Evolutionary conservation across 2,329 filamentous ascomycete species (phyloP).

Genomic region (Penicillium vulpinum): DNA sequence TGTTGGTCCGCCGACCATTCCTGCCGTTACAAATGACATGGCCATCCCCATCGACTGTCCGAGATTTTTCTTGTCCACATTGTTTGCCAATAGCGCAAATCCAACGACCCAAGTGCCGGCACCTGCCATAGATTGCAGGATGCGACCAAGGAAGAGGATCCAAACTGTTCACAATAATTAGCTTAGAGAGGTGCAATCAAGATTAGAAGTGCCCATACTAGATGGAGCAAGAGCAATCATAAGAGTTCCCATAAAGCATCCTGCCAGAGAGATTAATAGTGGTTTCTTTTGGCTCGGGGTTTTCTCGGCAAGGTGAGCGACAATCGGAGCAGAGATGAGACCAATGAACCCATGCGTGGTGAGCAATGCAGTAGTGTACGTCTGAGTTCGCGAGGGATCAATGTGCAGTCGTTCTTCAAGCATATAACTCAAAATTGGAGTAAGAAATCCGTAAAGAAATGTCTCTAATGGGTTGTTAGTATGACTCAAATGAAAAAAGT

Average conservation of each 20-base stretch:
- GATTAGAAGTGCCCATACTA: constrained; percentile 10
- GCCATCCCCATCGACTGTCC: constrained; percentile 29
- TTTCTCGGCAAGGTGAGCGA: constrained; percentile 27
- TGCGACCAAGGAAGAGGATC: constrained; percentile 28
- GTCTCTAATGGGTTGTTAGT: constrained; percentile 14
- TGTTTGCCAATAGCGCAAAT: constrained; percentile 31
- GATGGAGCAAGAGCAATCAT: constrained; percentile 23
- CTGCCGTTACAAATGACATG: constrained; percentile 28
- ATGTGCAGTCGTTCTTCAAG: constrained; percentile 20
- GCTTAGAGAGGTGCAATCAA: neutral
- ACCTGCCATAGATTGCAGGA: constrained; percentile 32
- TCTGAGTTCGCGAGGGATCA: constrained; percentile 19
- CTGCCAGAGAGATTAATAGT: constrained; percentile 27
- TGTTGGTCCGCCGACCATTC: constrained; percentile 32
- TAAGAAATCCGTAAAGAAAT: constrained; percentile 27
- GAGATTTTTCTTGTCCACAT: constrained; percentile 25
- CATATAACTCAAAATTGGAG: constrained; percentile 28
- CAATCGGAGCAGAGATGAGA: constrained; percentile 15
- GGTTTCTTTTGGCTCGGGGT: constrained; percentile 24
- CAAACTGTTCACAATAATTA: constrained; percentile 16
- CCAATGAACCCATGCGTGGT: constrained; percentile 17
- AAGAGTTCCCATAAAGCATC: constrained; percentile 28
- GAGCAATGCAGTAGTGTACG: constrained; percentile 18
- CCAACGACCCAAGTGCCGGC: constrained; percentile 36
- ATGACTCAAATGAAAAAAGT: neutral